phyloP scores from a whole-genome alignment of 225 moss, liverwort and hornwort species.

The Antitrichia curtipendula region DNA sequence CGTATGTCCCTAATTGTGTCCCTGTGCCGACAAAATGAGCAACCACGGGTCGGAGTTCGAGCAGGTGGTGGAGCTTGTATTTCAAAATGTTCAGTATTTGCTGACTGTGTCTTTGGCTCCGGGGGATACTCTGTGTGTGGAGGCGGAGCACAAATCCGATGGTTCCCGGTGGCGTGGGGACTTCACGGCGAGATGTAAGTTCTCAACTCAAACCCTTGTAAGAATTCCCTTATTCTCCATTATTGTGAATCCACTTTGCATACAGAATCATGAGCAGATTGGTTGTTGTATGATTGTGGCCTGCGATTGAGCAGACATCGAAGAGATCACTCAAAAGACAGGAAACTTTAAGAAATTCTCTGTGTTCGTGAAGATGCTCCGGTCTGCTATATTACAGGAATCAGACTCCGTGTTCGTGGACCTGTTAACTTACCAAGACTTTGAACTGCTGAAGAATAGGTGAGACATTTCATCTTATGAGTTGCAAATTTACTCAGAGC shows the following conservation, averaged over 20 bases:
- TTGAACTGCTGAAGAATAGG: conserved; percentile 64
- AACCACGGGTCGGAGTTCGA: conserved; percentile 47
- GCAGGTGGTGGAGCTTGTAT: conserved; percentile 60
- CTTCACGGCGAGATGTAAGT: conserved; percentile 66
- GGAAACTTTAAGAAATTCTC: conserved; percentile 81
- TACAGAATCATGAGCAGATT: background rate
- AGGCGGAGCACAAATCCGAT: conserved; percentile 71
- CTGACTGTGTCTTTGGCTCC: conserved; percentile 60
- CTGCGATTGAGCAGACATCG: conserved; percentile 37
- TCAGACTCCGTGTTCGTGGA: conserved; percentile 72
- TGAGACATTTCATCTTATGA: background rate
- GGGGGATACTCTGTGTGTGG: conserved; percentile 59
- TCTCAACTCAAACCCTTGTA: background rate
- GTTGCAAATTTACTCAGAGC: background rate
- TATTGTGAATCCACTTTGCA: background rate
- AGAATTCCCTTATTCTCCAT: background rate
- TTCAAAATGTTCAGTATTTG: conserved; percentile 67
- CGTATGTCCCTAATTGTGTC: background rate
- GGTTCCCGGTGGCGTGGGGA: conserved; percentile 91
- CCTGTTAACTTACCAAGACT: conserved; percentile 82
- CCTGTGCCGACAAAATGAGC: conserved; percentile 18
- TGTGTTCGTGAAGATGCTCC: conserved; percentile 87
- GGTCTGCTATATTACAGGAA: conserved; percentile 54
- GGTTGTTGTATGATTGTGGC: background rate
- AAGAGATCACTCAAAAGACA: conserved; percentile 80